Base-by-base conservation (phyloP, 805 yeast genomes). In the Zygotorulaspora chibaensis region DNA sequence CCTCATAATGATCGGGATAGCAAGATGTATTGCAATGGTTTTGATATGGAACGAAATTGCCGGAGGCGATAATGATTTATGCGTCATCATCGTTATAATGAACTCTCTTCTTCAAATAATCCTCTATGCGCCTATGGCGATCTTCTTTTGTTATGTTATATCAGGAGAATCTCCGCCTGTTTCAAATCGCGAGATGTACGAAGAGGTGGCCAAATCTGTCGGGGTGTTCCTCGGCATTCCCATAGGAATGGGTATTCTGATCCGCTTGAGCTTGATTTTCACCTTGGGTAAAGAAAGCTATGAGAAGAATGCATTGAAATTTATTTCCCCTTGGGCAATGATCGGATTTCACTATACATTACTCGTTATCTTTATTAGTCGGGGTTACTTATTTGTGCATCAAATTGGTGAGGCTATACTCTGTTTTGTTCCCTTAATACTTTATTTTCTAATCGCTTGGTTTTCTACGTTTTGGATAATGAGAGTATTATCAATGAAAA, bases 11-110 rank as follows among this genome's bases (percentile, higher is more conserved):
- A 75, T 79, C 38, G 84, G 84, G 1, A 46, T 76, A 29, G 83
- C 81, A 5, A 62, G 83, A 47, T 79, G 84, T 56, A 77, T 79
- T 51, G 84, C 83, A 17, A 79, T 79, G 83, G 84, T 78, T 1
- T 61, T 79, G 41, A 58, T 79, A 23, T 79, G 83, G 84, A 79
- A 74, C 54, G 71, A 74, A 26, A 63, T 79, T 13, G 78, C 82
- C 2, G 70, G 63, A 7, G 83, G 83, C 5, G 80, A 77, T 54
- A 61, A 63, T 38, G 68, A 68, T 34, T 58, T 76, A 35, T 79
- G 84, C 59, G 80, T 78, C 2, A 53, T 76, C 7, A 53, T 79
- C n/a, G 82, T 79, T 2, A 61, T 76, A 6, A 56, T 76, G 36
- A 79, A 79, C 59, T 72, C 79, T 42, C 31, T 77, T 16, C 54